Base-by-base conservation (phyloP, 2,329 filamentous ascomycete genomes). In the Xylariales sp. region DNA sequence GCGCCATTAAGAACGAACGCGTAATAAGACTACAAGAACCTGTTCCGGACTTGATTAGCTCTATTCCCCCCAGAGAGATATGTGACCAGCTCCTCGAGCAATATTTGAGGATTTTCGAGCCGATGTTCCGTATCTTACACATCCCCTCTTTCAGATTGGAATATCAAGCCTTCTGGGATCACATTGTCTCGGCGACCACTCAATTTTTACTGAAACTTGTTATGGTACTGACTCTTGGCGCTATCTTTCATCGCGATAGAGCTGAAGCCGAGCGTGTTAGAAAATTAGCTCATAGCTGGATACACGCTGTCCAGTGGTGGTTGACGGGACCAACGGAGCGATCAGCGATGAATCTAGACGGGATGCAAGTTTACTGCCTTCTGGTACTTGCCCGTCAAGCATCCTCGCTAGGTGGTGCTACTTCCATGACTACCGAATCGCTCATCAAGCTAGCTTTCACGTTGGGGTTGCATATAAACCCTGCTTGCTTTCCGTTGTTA, bases 401-500 rank as follows among this genome's bases (percentile, higher is more conserved):
- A 18, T 49, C 48, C 15, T 48, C 51, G 4, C 38, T 59, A 4
- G 52, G 55, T 3, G 51, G 49, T 9, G 46, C 54, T 7, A 40
- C 52, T 5, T 56, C 53, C 19, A 54, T 58, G 8, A 51, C 52
- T 12, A 52, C 54, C 3, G 55, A 57, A 7, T 50, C 57, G 2
- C 41, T 62, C n/a, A 40, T 56, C n/a, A 53, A 55, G 38, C 46
- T 53, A 19, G 53, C 57, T 14, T 56, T 60, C 34, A 53, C 54
- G 4, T 41, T 60, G n/a, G 58, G 59, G 4, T 36, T 60, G 10
- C 57, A 62, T 40, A 38, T 59, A 14, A 52, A 60, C 19, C 55
- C 55, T 6, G 40, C 42, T 12, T 31, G 40, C 12, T 49, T 55
- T 31, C 37, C 43, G 2, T 39, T 40, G 11, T 46, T 55, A 14